Base-by-base conservation (phyloP, 2,329 filamentous ascomycete species). In the Ophiocordyceps camponoti-saundersi region DNA sequence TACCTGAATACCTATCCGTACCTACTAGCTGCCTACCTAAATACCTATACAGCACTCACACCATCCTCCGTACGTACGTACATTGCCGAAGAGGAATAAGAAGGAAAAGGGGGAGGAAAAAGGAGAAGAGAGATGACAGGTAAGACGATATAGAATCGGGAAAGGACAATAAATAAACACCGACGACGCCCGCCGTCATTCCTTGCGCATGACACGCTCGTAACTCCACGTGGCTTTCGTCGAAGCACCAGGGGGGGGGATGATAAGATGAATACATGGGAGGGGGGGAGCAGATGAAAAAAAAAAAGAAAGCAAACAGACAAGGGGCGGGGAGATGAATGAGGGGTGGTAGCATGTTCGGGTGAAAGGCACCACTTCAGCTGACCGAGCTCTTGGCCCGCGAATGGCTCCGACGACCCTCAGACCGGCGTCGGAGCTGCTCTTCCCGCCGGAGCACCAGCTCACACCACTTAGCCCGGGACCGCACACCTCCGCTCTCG, bases 401-500 rank as follows among this genome's bases (percentile, higher is more conserved):
- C 48, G 72, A 72, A 55, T 77, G 72, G 45, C 70, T 66, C 50
- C 73, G 65, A 42, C 69, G 65, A 47, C 68, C 67, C 50, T 75
- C 73, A 30, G 71, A 66, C 48, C 73, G 68, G 48, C 71, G 70
- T 46, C 73, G 72, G n/a, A 77, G 57, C 48, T 73, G 65, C 56
- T 77, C 77, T 56, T 82, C 78, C 52, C 72, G 65, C 67, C 79
- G 79, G 52, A 84, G 66, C 50, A 83, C 73, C 53, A 80, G 62
- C 50, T 82, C 79, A 56, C 78, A 82, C 80, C 80, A 84, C 62
- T 78, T 78, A 49, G 71, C 67, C 55, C 70, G 69, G 49, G 65
- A 61, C 47, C 68, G 67, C 29, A 64, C 57, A n/a, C 59, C 62
- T 18, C 52, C 56, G 39, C 54, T 52, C 23, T 69, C 71, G 41